These are phyloP conservation scores for Plicaturopsis crispa DNA, from an alignment of 768 basidiomycete species.

Conservation along the genomic window DNA sequence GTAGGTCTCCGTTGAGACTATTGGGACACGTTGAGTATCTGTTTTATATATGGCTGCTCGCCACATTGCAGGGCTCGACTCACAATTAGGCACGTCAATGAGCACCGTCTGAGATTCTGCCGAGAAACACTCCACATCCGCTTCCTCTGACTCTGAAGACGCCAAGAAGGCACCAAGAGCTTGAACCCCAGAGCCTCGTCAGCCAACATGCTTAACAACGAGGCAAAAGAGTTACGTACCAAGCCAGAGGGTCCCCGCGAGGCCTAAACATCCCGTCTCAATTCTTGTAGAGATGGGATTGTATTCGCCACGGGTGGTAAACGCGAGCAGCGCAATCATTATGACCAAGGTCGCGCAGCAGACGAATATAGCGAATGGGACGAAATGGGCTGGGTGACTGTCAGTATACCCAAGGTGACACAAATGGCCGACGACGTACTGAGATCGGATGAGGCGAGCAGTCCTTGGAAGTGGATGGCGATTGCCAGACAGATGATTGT, in stretches of 20 bases:
- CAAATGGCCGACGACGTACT: slow-evolving; percentile 40
- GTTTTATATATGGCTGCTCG: slow-evolving; percentile 2
- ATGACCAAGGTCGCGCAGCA: slow-evolving; percentile 64
- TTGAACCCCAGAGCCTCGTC: slow-evolving; percentile 21
- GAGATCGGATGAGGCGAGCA: slow-evolving; percentile 70
- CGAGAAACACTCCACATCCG: slow-evolving; percentile 78
- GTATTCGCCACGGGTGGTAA: slow-evolving; percentile 49
- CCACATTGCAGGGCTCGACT: slow-evolving; percentile 20
- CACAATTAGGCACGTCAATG: slow-evolving; percentile 60
- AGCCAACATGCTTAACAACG: neutral
- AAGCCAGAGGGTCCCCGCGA: slow-evolving; percentile 74
- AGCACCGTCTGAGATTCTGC: slow-evolving; percentile 38
- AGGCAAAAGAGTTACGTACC: slow-evolving; percentile 35
- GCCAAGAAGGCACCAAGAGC: slow-evolving; percentile 69
- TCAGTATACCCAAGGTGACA: neutral
- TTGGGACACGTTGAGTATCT: slow-evolving; percentile 6
- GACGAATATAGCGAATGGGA: slow-evolving; percentile 81
- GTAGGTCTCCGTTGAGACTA: slow-evolving; percentile 80
- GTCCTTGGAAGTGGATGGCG: slow-evolving; percentile 68
- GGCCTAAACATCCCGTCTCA: slow-evolving; percentile 64
- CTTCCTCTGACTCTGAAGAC: slow-evolving; percentile 69
- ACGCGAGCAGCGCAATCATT: slow-evolving; percentile 55
- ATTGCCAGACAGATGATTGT: slow-evolving; percentile 75
- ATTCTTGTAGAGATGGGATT: slow-evolving; percentile 77
- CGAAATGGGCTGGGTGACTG: slow-evolving; percentile 61